A percentile compares a stretch with the other conserved stretches of the same genome.
Evolutionary conservation across 2,329 filamentous ascomycete species (phyloP).

Genomic region (Monosporascus sp.): DNA sequence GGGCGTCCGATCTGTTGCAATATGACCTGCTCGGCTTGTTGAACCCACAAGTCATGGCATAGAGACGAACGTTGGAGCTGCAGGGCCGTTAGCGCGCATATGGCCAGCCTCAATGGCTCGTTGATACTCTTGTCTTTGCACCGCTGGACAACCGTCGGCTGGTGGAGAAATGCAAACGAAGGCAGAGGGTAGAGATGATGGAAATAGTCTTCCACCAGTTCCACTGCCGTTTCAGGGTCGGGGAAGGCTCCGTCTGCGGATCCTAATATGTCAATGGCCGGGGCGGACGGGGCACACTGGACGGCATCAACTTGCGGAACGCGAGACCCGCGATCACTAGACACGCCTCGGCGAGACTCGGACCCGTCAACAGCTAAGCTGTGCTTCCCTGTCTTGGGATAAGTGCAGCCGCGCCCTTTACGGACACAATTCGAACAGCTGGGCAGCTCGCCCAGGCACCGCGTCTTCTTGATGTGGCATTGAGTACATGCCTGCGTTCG

Average conservation of each 20-base stretch:
- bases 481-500: conserved; percentile 25
- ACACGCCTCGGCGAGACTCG: not conserved
- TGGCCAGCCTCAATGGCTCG: conserved; percentile 24
- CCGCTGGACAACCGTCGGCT: conserved; percentile 25
- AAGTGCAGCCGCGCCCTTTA: conserved; percentile 19
- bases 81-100: conserved; percentile 27
- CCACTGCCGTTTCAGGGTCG: conserved; percentile 10
- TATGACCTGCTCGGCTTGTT: conserved; percentile 26
- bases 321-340: not conserved
- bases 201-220: conserved; percentile 25
- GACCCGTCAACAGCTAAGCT: not conserved
- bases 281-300: not conserved
- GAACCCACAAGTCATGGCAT: conserved; percentile 22
- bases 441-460: conserved; percentile 24
- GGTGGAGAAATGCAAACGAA: conserved; percentile 30
- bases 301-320: not conserved
- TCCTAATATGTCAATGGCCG: conserved; percentile 1
- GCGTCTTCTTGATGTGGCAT: conserved; percentile 25
- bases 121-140: conserved; percentile 25
- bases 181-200: conserved; percentile 24
- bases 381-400: conserved; percentile 14
- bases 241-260: conserved; percentile 5
- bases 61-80: conserved; percentile 19
- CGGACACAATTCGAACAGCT: conserved; percentile 23
- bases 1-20: conserved; percentile 26